Percentiles rank a stretch among this genome's conserved stretches.
Evolutionary conservation across 2,329 filamentous ascomycete genomes (phyloP).

Genomic region (Xylariales sp.): DNA sequence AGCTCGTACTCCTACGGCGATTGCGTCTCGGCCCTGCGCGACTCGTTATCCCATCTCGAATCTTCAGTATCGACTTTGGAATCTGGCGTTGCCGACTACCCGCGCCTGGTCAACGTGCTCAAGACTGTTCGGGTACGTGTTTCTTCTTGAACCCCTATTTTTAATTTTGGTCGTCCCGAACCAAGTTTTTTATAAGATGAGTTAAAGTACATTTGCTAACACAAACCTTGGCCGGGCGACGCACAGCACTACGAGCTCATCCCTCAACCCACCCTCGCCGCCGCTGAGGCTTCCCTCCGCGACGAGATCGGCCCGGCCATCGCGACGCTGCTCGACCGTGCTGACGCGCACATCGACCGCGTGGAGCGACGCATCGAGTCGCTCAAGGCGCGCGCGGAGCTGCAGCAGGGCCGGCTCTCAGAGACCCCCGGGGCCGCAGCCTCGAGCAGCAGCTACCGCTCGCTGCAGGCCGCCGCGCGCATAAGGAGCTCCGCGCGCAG

Average conservation of each 20-base stretch:
- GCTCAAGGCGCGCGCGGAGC: slow-evolving; percentile 74
- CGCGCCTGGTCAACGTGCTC: slow-evolving; percentile 49
- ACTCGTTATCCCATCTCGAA: slow-evolving; percentile 57
- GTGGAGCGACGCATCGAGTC: slow-evolving; percentile 79
- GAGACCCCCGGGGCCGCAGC: slow-evolving; percentile 21
- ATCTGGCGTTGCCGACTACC: slow-evolving; percentile 53
- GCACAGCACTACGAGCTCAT: slow-evolving; percentile 86
- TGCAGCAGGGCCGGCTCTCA: slow-evolving; percentile 68
- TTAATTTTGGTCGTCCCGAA: too few relatives aligned
- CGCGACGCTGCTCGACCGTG: slow-evolving; percentile 70
- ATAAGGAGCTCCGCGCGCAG: slow-evolving; percentile 5
- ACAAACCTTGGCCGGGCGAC: too few relatives aligned
- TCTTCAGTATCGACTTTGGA: slow-evolving; percentile 55
- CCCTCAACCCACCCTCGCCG: slow-evolving; percentile 74
- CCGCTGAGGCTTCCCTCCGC: slow-evolving; percentile 78
- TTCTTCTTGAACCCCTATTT: background rate
- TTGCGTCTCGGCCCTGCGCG: slow-evolving; percentile 56
- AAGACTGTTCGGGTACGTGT: slow-evolving; percentile 51
- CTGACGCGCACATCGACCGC: slow-evolving; percentile 78
- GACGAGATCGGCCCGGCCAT: slow-evolving; percentile 90
- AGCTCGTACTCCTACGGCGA: slow-evolving; percentile 39
- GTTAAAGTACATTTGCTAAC: too few relatives aligned
- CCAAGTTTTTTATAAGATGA: too few relatives aligned
- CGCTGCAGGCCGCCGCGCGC: slow-evolving; percentile 2
- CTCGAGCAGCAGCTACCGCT: slow-evolving; percentile 11